Evolutionary conservation across 2,329 filamentous ascomycete genomes (phyloP), one percentile per base, ranked within the genome.

Genomic region (Penicillium sp.): DNA sequence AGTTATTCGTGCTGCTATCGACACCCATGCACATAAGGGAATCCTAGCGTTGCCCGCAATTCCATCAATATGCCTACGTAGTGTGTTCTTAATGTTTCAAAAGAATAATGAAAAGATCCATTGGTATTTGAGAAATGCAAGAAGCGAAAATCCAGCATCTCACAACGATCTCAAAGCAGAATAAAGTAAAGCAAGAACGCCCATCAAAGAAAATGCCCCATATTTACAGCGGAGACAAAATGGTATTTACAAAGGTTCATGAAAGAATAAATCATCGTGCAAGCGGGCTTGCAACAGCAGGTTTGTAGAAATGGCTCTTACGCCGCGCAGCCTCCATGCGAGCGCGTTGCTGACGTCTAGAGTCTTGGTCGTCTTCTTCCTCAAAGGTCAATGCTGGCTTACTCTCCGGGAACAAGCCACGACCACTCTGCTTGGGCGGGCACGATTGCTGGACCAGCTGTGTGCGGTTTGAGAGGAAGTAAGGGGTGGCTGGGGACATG

Each of bases 241-340:
- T 58, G 53, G 43, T 62, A 65, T 58, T 19, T 45, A 53, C 54
- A 49, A 47, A 25, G 33, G 26, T 21, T 37, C 26, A 23, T 49
- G 35, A 61, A 46, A 25, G 51, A 60, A 45, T 27, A 46, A 59
- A 57, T 65, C 64, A 71, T 43, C 80, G 85, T 26, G 85, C 82
- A 64, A 93, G 76, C 2, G 90, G 90, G 72, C 90, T 93, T 19
- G 84, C 87, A 57, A 91, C 78, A 75, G 89, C 89, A 29, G 90
- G 90, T 31, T 88, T 88, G 77, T 88, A 92, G 69, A 91, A 88
- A 72, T 92, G 72, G 69, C 88, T 93, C 83, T 91, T 92, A 59
- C 90, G 82, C 59, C 89, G 81, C 0, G 89, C 89, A 11, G 88
- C 86, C 81, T 90, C 85, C 59, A 93, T 77, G 48, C 86, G 81